A percentile compares a stretch with the other conserved stretches of the same genome.
Conservation (phyloP, 2,329 filamentous ascomycete species). For the Colletotrichum aenigma region DNA sequence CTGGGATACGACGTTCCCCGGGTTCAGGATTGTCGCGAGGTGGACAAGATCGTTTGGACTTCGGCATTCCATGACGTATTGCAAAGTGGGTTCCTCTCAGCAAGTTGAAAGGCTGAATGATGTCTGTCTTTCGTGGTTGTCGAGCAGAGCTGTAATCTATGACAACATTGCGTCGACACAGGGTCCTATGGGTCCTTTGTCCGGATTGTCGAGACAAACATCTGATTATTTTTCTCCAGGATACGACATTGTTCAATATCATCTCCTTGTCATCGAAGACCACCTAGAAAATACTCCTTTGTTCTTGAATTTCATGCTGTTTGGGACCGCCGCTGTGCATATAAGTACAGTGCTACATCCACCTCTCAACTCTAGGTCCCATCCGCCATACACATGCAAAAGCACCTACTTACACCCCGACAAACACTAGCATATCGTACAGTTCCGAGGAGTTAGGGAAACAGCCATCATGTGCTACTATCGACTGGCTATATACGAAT, state of each 20-base stretch:
- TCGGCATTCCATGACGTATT: constrained; percentile 31
- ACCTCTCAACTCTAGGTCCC: not conserved
- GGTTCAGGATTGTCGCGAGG: constrained; percentile 25
- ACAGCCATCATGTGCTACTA: constrained; percentile 25
- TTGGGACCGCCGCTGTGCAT: not conserved
- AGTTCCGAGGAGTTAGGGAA: not conserved
- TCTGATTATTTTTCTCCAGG: not conserved
- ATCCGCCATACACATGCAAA: not conserved
- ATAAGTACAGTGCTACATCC: not conserved
- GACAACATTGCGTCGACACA: not conserved
- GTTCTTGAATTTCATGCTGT: not conserved
- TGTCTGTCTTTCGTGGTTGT: not conserved
- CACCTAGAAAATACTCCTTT: not conserved
- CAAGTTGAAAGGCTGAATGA: not conserved
- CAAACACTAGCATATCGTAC: not conserved
- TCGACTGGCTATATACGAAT: constrained; percentile 20
- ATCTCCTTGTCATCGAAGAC: not conserved
- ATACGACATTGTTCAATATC: not conserved
- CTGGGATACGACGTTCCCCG: constrained; percentile 34
- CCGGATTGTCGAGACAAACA: not conserved
- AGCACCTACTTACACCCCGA: not conserved
- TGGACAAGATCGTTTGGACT: constrained; percentile 30
- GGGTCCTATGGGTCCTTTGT: not conserved
- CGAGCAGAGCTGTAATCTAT: not conserved
- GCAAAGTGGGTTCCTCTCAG: not conserved